Conservation (phyloP, 441 rosid genomes). For the Heliophila coronopifolia region DNA sequence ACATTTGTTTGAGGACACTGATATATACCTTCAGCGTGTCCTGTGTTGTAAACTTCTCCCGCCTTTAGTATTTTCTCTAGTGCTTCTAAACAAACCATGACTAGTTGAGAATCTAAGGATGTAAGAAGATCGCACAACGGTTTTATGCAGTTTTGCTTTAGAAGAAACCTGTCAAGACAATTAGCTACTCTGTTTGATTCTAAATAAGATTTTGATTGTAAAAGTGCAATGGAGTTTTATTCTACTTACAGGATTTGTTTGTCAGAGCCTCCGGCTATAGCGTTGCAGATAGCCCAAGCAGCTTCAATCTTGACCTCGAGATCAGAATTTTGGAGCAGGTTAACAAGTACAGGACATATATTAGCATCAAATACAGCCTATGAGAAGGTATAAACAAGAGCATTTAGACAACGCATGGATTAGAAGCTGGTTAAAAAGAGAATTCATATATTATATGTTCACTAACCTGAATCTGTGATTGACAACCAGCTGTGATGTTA, state of each 20-base stretch:
- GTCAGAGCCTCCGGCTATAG: constrained; percentile 50
- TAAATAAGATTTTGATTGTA: no score
- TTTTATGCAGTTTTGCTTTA: constrained; percentile 48
- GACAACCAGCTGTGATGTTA: constrained; percentile 58
- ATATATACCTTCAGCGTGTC: constrained; percentile 29
- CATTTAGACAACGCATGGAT: background rate
- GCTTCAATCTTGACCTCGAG: constrained; percentile 56
- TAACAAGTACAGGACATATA: constrained; percentile 36
- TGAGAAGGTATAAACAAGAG: constrained; percentile 1
- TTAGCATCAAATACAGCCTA: constrained; percentile 53
- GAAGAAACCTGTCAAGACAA: constrained; percentile 42
- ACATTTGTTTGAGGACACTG: constrained; percentile 23
- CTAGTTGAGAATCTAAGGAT: constrained; percentile 50
- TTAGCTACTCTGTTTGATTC: no score
- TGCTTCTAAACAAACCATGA: constrained; percentile 49
- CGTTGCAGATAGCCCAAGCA: constrained; percentile 63
- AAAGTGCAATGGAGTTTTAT: background rate
- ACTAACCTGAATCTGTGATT: constrained; percentile 58
- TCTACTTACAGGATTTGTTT: constrained; percentile 43
- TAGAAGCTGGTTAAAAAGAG: background rate
- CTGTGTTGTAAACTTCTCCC: constrained; percentile 42
- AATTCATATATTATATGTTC: background rate
- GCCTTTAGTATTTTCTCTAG: constrained; percentile 54
- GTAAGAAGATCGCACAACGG: constrained; percentile 51
- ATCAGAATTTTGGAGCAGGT: constrained; percentile 46